Conservation (phyloP, 2,329 filamentous ascomycete species). For the Fonsecaea multimorphosa region DNA sequence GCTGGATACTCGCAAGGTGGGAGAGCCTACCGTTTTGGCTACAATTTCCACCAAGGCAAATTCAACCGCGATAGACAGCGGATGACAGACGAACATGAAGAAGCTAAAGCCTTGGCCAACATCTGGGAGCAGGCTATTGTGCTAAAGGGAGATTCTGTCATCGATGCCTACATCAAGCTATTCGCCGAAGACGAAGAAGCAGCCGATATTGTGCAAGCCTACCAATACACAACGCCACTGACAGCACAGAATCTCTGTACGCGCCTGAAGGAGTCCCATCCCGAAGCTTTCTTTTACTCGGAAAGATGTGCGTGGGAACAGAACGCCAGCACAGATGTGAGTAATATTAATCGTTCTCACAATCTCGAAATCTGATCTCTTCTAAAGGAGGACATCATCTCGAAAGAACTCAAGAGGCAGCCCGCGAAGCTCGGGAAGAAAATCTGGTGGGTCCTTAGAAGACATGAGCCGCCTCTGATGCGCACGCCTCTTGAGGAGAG, state of each 20-base stretch:
- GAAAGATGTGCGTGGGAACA: conserved; percentile 7
- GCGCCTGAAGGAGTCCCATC: conserved; percentile 8
- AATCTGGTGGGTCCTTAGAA: conserved; percentile 25
- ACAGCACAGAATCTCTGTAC: conserved; percentile 36
- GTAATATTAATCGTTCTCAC: background rate
- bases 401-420: conserved; percentile 9
- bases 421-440: conserved; percentile 18
- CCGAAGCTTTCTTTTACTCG: conserved; percentile 18
- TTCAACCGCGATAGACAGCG: conserved; percentile 29
- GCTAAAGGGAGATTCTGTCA: background rate
- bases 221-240: conserved; percentile 18
- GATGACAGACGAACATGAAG: conserved; percentile 20
- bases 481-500: conserved; percentile 26
- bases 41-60: conserved; percentile 26
- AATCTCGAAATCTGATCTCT: background rate
- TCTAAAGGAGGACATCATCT: conserved; percentile 20
- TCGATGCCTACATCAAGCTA: conserved; percentile 36
- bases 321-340: conserved; percentile 4
- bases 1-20: background rate
- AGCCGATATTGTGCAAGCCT: conserved; percentile 32
- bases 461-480: conserved; percentile 12
- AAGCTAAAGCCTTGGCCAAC: conserved; percentile 21
- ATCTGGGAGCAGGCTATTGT: conserved; percentile 31
- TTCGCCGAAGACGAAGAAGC: conserved; percentile 33
- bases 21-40: conserved; percentile 19